Base-by-base conservation (phyloP, 352 stramenopile genomes). In the Pythium aristosporum region DNA sequence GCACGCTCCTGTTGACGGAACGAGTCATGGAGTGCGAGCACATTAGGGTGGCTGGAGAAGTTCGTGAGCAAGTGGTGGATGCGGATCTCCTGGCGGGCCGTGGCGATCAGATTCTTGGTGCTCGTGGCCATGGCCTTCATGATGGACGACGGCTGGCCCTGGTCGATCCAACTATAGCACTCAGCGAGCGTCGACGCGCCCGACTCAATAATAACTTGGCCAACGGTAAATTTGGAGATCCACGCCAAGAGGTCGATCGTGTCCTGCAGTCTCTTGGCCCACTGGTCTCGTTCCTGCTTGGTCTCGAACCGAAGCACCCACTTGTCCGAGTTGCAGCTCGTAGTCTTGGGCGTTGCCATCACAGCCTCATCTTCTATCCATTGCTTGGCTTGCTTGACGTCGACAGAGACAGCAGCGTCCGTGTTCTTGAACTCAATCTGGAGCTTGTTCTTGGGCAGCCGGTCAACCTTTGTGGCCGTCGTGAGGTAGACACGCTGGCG, bases 241-340 rank as follows among this genome's bases (percentile, higher is more conserved):
- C 82, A 91, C 28, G 67, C 62, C 12, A 88, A 70, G 58, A 91
- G 65, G 30, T 91, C 82, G 20, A 88, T 63, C 13, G 79, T 72
- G 63, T 91, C 79, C 68, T 91, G 79, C 25, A 87, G 69, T 18
- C 86, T 75, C 58, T 85, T 84, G 37, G 77, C 79, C 74, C 78
- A 88, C 47, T 54, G 30, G 56, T 88, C 82, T 21, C 79, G 78
- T 63, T 91, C 82, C 47, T 75, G 80, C 68, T 91, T 91, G n/a
- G 71, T 84, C 23, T 88, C 76, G 25, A 91, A 91, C 41, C 80
- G 85, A 28, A 90, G 75, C 18, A 88, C 75, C 82, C 82, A 91
- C 61, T 83, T 87, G 58, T 81, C 80, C 25, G 53, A 63, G 47
- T 16, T 54, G 11, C 57, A 71, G 36, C 23, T 54, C 23, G 42